Percentiles rank a stretch among this genome's conserved stretches.
phyloP scores from a whole-genome alignment of 305 asterid genomes.

The Caryopteris hybrid region DNA sequence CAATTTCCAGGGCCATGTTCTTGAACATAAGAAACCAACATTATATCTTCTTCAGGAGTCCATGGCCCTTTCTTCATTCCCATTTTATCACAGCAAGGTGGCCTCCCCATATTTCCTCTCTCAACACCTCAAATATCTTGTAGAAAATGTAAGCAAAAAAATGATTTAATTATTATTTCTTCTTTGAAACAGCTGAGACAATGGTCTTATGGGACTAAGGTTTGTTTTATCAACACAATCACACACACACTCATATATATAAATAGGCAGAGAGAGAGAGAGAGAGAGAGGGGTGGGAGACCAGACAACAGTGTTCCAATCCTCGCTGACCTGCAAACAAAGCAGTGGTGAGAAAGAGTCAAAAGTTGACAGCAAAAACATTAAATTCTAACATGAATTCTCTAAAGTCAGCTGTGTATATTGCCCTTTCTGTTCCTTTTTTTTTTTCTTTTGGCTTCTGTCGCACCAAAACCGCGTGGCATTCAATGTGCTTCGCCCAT shows the following conservation, averaged over 20 bases:
- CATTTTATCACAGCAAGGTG: conserved; percentile 73
- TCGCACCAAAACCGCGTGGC: conserved; percentile 63
- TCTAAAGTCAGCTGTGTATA: conserved; percentile 53
- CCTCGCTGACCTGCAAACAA: conserved; percentile 28
- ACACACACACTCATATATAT: too few relatives aligned
- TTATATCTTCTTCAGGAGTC: conserved; percentile 88
- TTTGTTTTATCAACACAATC: conserved; percentile 18
- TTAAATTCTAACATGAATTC: conserved; percentile 35
- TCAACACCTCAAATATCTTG: too few relatives aligned
- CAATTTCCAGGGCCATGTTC: conserved; percentile 78
- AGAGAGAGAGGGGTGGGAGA: too few relatives aligned
- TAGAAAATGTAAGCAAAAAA: too few relatives aligned
- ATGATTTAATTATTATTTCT: too few relatives aligned
- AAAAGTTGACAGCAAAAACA: conserved; percentile 60
- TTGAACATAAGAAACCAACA: conserved; percentile 62
- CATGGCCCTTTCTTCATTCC: conserved; percentile 86
- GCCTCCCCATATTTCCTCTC: conserved; percentile 62
- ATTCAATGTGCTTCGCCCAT: too few relatives aligned
- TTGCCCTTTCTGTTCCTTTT: not conserved
- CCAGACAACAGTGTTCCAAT: too few relatives aligned
- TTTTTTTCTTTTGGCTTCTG: conserved; percentile 24
- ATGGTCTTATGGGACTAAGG: conserved; percentile 21
- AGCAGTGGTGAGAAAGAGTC: not conserved
- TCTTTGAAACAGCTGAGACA: conserved; percentile 32
- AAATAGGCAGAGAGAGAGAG: too few relatives aligned